Base-by-base conservation (phyloP, 202 grass and related monocot genomes). In the Saccharum hybrid region DNA sequence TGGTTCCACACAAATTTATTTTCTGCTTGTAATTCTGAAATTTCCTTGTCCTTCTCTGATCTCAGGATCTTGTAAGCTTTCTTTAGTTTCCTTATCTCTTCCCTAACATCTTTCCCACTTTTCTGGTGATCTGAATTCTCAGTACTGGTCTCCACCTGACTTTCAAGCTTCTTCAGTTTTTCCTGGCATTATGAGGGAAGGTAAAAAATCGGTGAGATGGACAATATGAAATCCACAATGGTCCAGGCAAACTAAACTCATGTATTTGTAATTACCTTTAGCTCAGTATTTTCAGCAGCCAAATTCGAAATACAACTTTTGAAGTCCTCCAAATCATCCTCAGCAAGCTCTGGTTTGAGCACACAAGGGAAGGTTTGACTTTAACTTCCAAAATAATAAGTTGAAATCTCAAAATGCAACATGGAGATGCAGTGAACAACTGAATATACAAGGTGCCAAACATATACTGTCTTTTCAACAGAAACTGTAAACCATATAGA, bases 1-100 rank as follows among this genome's bases (percentile, higher is more conserved):
- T 96, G 96, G 26, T 99, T 86, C 96, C 96, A 94, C 2, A 88
- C 86, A 80, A 99, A 99, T 70, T 84, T 66, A 2, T 52, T 74
- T 52, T 54, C 90, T 75, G 84, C 76, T 18, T 74, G 23, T 67
- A 97, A 56, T 13, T 85, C 76, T 56, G 76, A 85, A 34, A 93
- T 69, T 31, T 93, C 86, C 36, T 40, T 83, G 3, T 97, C 90
- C 80, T 93, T 97, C 8, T 73, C 71, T 23, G 72, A 86, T 63
- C 21, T 91, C 75, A 98, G 54, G 21, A 26, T 31, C 71, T 52
- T 93, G 68, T 88, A 94, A 48, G 75, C 83, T 28, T 91, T 75
- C 77, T 98, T 93, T 21, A 94, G 79, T 68, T 90, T 91, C 83
- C 33, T 73, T 31, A 93, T 2, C 74, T 94, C 88, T 66, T 41